Percentiles rank a stretch among this genome's conserved stretches.
These are phyloP conservation scores for Parascedosporium putredinis DNA, from an alignment of 2,329 filamentous ascomycete species.

Conservation along the genomic window DNA sequence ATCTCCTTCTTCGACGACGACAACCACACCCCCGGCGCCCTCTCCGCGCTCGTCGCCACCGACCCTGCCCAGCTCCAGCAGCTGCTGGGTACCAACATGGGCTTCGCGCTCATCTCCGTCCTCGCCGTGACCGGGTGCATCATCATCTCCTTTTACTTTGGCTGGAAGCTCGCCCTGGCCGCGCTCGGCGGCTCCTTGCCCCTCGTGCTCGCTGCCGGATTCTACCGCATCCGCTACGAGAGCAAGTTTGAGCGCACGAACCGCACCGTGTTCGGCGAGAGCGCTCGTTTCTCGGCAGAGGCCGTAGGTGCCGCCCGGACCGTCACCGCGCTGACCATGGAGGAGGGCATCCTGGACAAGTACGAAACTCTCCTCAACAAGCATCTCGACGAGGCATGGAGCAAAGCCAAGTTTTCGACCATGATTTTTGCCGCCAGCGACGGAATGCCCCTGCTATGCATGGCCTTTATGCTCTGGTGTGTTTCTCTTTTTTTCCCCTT, in stretches of 20 bases:
- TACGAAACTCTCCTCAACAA: constrained; percentile 8
- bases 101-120: constrained; percentile 18
- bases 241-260: constrained; percentile 8
- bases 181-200: constrained; percentile 26
- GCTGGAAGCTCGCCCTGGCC: constrained; percentile 27
- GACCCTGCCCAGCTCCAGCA: constrained; percentile 23
- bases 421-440: constrained; percentile 11
- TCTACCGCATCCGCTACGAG: constrained; percentile 34
- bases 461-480: constrained; percentile 12
- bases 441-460: constrained; percentile 10
- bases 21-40: constrained; percentile 17
- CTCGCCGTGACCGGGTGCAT: constrained; percentile 21
- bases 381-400: constrained; percentile 8
- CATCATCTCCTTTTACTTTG: constrained; percentile 20
- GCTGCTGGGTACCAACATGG: constrained; percentile 21
- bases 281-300: constrained; percentile 9
- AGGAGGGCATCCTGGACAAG: constrained; percentile 15
- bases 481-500: not conserved
- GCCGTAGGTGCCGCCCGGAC: constrained; percentile 9
- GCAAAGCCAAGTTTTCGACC: constrained; percentile 3
- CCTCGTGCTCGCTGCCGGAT: constrained; percentile 26
- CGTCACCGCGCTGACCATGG: constrained; percentile 19
- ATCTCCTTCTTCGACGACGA: constrained; percentile 20
- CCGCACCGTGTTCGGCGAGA: constrained; percentile 6
- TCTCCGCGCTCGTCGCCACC: constrained; percentile 17